Evolutionary conservation across 179 eudicot species (phyloP).

Genomic region (Corrigiola litoralis): DNA sequence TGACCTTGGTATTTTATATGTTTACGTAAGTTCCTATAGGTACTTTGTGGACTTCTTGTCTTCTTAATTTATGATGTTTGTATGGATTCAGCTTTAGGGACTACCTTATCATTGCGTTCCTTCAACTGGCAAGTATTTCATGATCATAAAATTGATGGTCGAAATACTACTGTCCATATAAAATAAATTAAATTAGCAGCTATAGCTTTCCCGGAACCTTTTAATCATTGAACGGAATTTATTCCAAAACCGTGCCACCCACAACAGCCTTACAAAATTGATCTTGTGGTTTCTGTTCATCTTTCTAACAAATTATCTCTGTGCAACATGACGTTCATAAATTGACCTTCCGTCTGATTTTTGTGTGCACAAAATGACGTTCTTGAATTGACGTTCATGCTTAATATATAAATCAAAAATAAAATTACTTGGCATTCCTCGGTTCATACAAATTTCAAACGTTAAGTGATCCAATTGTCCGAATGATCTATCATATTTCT

Average conservation of each 20-base stretch:
- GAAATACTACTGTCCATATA: conserved; percentile 5
- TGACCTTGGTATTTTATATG: too few species aligned
- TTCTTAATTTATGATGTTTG: not conserved
- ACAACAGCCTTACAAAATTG: not conserved
- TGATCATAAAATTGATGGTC: conserved; percentile 9
- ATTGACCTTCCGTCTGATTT: conserved; percentile 4
- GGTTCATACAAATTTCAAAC: too few species aligned
- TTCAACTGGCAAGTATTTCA: not conserved
- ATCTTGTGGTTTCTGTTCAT: not conserved
- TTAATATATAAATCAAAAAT: too few species aligned
- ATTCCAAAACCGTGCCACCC: conserved; percentile 16
- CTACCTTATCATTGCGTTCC: conserved; percentile 2
- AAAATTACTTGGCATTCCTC: too few species aligned
- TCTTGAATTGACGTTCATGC: too few species aligned
- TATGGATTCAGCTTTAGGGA: not conserved
- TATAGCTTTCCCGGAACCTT: not conserved
- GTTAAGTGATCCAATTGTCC: too few species aligned
- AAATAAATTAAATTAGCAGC: not conserved
- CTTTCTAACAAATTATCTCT: not conserved
- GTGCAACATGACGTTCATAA: not conserved
- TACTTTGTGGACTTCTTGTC: not conserved
- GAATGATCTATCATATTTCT: too few species aligned
- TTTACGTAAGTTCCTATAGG: not conserved
- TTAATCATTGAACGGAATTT: conserved; percentile 21
- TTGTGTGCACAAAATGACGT: not conserved